Evolutionary conservation across 495 filamentous ascomycete species (phyloP).

Genomic region (Penicillium argentinense): DNA sequence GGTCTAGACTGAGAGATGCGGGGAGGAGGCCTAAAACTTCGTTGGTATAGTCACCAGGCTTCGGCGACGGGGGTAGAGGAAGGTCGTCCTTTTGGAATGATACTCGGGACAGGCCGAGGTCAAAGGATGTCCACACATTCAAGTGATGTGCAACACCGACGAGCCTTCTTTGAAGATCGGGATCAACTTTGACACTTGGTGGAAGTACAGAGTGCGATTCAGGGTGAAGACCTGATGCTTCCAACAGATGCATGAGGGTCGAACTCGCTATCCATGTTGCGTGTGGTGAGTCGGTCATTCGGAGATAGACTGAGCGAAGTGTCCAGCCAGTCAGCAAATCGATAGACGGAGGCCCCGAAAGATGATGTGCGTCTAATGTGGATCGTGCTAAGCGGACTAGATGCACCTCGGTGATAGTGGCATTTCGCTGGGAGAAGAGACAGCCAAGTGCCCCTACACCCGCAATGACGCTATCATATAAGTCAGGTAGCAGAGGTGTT

Average conservation of each 20-base stretch:
- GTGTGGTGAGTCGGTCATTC: constrained; percentile 48
- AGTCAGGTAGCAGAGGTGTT: constrained; percentile 1
- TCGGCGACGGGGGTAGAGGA: constrained; percentile 15
- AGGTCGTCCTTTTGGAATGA: constrained; percentile 30
- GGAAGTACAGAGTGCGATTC: constrained; percentile 25
- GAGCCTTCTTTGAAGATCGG: constrained; percentile 35
- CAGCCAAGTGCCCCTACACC: constrained; percentile 46
- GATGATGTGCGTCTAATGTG: constrained; percentile 32
- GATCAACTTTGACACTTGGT: constrained; percentile 17
- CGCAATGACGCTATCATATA: constrained; percentile 43
- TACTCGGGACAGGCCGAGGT: constrained; percentile 50
- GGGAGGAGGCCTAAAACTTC: constrained; percentile 41
- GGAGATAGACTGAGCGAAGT: constrained; percentile 45
- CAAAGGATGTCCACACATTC: constrained; percentile 49
- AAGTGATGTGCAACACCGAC: constrained; percentile 45
- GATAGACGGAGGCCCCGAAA: constrained; percentile 22
- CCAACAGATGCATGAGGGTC: constrained; percentile 51
- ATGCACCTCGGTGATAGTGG: constrained; percentile 30
- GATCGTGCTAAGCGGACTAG: constrained; percentile 37
- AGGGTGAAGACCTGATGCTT: constrained; percentile 48
- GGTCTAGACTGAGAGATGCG: constrained; percentile 35
- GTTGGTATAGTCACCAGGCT: constrained; percentile 31
- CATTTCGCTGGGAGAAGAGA: constrained; percentile 35
- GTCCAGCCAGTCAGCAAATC: constrained; percentile 45
- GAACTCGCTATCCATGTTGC: constrained; percentile 50